These are phyloP conservation scores for Claviceps digitariae DNA, from an alignment of 2,329 filamentous ascomycete genomes.

Conservation along the genomic window DNA sequence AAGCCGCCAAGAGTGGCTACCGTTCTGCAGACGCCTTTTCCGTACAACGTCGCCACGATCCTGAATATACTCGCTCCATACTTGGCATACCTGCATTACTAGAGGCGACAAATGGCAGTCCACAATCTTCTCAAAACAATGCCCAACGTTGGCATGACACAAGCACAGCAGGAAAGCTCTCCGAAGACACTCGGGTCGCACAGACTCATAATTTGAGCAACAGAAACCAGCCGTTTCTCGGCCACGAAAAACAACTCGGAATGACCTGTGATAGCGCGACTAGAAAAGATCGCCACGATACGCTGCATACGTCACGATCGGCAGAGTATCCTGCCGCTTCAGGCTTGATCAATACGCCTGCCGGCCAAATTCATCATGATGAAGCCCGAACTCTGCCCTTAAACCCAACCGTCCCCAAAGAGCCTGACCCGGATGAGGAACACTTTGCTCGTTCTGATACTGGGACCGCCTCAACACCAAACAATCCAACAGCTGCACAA, in stretches of 20 bases:
- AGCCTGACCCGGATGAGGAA: neutral
- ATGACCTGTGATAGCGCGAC: neutral
- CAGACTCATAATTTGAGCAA: conserved; percentile 1
- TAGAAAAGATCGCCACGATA: neutral
- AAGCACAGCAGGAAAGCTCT: neutral
- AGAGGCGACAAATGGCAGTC: neutral
- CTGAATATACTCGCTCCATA: conserved; percentile 1
- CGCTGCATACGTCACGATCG: neutral
- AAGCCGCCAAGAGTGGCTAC: neutral
- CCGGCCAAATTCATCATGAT: neutral
- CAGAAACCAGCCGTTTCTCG: neutral
- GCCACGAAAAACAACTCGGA: neutral
- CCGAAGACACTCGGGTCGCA: neutral
- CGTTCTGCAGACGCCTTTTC: neutral
- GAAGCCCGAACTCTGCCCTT: neutral
- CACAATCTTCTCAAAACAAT: neutral
- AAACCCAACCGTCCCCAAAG: neutral
- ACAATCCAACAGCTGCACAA: neutral
- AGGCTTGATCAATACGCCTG: neutral
- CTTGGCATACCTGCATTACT: conserved; percentile 3
- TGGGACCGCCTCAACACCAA: neutral
- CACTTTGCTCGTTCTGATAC: neutral
- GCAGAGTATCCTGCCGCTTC: neutral
- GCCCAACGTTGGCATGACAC: neutral
- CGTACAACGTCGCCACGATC: neutral